Evolutionary conservation across 768 basidiomycete genomes (phyloP), one percentile per base, ranked within the genome.

Genomic region (Boletus rubroflammeus): DNA sequence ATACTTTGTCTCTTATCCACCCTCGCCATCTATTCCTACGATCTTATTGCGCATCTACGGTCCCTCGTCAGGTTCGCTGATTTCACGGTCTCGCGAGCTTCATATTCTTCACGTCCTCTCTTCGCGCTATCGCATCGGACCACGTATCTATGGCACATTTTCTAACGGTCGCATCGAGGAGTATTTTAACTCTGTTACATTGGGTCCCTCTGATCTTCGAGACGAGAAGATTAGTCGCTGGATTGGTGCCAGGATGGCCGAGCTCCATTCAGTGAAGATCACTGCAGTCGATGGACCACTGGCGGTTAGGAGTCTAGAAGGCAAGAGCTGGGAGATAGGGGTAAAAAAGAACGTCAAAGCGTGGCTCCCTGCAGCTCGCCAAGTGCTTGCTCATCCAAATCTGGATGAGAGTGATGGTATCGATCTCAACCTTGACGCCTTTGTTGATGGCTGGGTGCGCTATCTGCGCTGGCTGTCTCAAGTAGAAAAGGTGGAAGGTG

Each of bases 221-320:
- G 83, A 93, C 61, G 81, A 84, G 15, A 70, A 74, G 55, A 82
- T 86, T 51, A 93, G 90, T 67, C 77, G 84, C 28, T 92, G 89
- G 82, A 93, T 98, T 61, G 94, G 85, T n/a, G 82, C 86, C 21
- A 80, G 96, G 32, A 98, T 98, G 96, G 85, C 93, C 21, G 95
- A 98, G 70, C 80, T 99, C 31, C 97, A 99, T 72, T 84, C 85
- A 25, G 96, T 98, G 44, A 93, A 96, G 64, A 78, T 97, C 48
- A 78, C 79, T 14, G 76, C 77, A 40, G 78, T 98, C 43, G 81
- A 82, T 63, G 75, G 74, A 35, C 71, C 75, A 36, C 67, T 73
- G 44, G 63, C 70, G 19, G 65, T 67, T 40, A 71, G 66, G 32
- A 66, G 63, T 32, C 71, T 75, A 7, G 77, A 78, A 67, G 74